A percentile compares a stretch with the other conserved stretches of the same genome.
These are phyloP conservation scores for Eutypella sp. DNA, from an alignment of 2,329 filamentous ascomycete species.

Conservation along the genomic window DNA sequence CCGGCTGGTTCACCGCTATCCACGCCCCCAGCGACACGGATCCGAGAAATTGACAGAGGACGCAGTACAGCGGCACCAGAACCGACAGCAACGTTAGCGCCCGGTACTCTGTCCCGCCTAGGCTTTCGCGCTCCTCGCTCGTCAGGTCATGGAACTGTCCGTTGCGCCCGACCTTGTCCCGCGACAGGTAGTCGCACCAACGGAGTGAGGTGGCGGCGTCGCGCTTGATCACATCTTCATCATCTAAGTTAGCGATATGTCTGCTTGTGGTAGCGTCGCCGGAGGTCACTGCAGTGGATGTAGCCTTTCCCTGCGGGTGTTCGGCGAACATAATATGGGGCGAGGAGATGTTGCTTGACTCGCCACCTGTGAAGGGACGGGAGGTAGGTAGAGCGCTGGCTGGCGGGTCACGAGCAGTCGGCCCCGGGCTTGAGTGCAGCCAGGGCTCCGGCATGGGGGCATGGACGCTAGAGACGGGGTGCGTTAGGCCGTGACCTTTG, in stretches of 20 bases:
- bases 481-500: constrained; percentile 14
- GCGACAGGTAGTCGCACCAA: constrained; percentile 30
- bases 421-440: not conserved
- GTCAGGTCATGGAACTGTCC: constrained; percentile 21
- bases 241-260: constrained; percentile 8
- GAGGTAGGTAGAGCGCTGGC: constrained; percentile 14
- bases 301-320: constrained; percentile 6
- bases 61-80: constrained; percentile 57
- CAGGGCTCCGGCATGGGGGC: constrained; percentile 3
- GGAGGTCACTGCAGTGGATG: constrained; percentile 15
- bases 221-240: constrained; percentile 27
- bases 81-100: constrained; percentile 55
- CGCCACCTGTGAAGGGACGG: constrained; percentile 13
- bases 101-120: constrained; percentile 61
- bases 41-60: constrained; percentile 41
- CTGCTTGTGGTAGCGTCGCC: constrained; percentile 11
- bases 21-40: constrained; percentile 50
- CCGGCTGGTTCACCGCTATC: constrained; percentile 47
- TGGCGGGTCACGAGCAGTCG: not conserved
- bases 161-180: constrained; percentile 32
- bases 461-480: not conserved
- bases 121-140: constrained; percentile 34
- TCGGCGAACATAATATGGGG: constrained; percentile 19
- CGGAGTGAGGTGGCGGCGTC: constrained; percentile 12
- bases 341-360: no score